Base-by-base conservation (phyloP, 129 eudicot species). In the Artemisia annua region DNA sequence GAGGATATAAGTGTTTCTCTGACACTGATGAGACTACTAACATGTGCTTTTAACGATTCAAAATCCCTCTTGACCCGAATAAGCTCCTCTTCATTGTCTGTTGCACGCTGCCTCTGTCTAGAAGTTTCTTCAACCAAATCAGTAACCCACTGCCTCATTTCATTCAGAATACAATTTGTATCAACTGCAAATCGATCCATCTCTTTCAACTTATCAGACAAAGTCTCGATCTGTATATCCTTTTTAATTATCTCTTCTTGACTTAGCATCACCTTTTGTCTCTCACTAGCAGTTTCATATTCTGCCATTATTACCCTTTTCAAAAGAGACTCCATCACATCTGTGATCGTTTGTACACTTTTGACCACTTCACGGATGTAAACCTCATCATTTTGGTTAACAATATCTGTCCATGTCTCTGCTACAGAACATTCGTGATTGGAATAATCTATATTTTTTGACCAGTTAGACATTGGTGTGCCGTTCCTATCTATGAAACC, bases 1-100 rank as follows among this genome's bases (percentile, higher is more conserved):
- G 98, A 94, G 14, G 97, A 90, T 65, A 94, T 83, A 65, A 94
- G 96, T 76, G 97, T 94, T 87, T 94, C 98, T 82, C 98, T 84
- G 10, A 90, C 98, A 49, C 91, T 94, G 16, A 94, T 87, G 57
- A 94, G 92, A 68, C 96, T 90, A 35, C 91, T 87, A 56, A 94
- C 97, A 83, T 90, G 90, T 15, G 97, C 84, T 81, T 94, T 94
- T 75, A 94, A 66, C 17, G 95, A 87, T 75, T 94, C 97, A 73
- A 90, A 94, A 77, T 94, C 98, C 60, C 73, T 85, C 81, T 94
- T 94, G 54, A 94, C 97, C 63, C 96, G 97, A 56, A 75, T 81
- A 75, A 94, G 91, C 71, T 94, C 98, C 72, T 84, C 86, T 71
- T 94, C 96, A 58, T 94, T 94, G 75, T 94, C 97, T 9, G 96